Evolutionary conservation across 1,284 basidiomycete species (phyloP).

Genomic region (Calocybe gambosa): DNA sequence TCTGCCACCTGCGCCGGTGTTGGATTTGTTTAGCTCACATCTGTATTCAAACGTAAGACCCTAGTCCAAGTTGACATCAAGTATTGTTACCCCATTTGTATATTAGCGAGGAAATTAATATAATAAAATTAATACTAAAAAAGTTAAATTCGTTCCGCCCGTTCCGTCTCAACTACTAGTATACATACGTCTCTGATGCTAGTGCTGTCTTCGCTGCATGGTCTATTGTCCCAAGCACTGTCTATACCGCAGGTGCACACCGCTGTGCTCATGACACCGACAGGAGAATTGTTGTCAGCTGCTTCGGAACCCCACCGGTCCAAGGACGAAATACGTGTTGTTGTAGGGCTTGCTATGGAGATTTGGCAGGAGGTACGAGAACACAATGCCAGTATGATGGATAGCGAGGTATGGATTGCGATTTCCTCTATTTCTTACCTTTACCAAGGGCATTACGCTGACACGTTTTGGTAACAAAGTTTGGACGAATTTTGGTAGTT

Average conservation of each 20-base stretch:
- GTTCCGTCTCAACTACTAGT: background rate
- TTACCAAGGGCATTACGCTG: background rate
- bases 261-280: slow-evolving; percentile 53
- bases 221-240: slow-evolving; percentile 50
- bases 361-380: slow-evolving; percentile 69
- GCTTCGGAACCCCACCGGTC: slow-evolving; percentile 42
- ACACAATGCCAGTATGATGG: slow-evolving; percentile 55
- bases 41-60: slow-evolving; percentile 28
- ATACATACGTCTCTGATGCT: slow-evolving; percentile 44
- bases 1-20: slow-evolving; percentile 16
- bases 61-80: slow-evolving; percentile 8
- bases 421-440: background rate
- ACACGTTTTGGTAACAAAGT: slow-evolving; percentile 28
- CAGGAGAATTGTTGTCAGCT: slow-evolving; percentile 57
- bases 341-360: slow-evolving; percentile 65
- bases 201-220: slow-evolving; percentile 53
- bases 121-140: background rate
- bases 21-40: slow-evolving; percentile 28
- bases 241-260: slow-evolving; percentile 52
- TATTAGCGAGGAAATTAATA: background rate
- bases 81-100: background rate
- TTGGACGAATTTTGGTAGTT: slow-evolving; percentile 64
- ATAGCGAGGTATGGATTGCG: slow-evolving; percentile 55
- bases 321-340: slow-evolving; percentile 67
- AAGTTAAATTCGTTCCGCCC: background rate